Evolutionary conservation across 495 filamentous ascomycete species (phyloP), one percentile per base, ranked within the genome.

Genomic region (Penicillium lividum): DNA sequence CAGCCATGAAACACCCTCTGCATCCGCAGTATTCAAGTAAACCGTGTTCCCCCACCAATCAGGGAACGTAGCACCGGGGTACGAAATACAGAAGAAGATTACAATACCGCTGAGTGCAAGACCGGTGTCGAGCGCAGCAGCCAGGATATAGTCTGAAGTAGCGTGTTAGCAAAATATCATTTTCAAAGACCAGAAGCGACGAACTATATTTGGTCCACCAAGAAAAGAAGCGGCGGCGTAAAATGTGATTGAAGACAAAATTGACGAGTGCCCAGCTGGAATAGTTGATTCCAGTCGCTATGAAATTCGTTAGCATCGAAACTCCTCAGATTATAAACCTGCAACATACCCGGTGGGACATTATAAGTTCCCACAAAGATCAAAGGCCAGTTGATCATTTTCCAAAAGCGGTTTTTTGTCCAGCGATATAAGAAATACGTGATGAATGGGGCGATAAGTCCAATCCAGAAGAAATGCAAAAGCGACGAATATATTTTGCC

Each of bases 241-340:
- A 16, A 6, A 52, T 5, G 31, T 52, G 49, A 15, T 52, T 52
- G 31, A 80, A 80, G 53, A 75, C 52, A 27, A 77, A 69, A 59
- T 77, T 77, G 56, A 80, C 76, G 29, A 80, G 64, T 15, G 74
- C 75, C 75, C 76, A 79, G 58, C 74, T 77, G 46, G 74, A 76
- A 53, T 80, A 79, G 57, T 79, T 80, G 53, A 78, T 80, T 11
- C 76, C 76, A n/a, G 76, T 79, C 5, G 76, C 77, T 40, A 16
- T 16, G 38, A 51, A 30, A 11, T 18, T n/a, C 11, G 13, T 46
- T 52, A 31, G 29, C 25, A 22, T 25, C 15, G 13, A 40, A 34
- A 28, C 10, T n/a, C 38, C 33, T 3, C 33, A 36, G 4, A 36
- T 36, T 36, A 11, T 9, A 52, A 28, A 43, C 38, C 7, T 52